phyloP scores from a whole-genome alignment of 208 protist species.

The Borovskyia barvae region DNA sequence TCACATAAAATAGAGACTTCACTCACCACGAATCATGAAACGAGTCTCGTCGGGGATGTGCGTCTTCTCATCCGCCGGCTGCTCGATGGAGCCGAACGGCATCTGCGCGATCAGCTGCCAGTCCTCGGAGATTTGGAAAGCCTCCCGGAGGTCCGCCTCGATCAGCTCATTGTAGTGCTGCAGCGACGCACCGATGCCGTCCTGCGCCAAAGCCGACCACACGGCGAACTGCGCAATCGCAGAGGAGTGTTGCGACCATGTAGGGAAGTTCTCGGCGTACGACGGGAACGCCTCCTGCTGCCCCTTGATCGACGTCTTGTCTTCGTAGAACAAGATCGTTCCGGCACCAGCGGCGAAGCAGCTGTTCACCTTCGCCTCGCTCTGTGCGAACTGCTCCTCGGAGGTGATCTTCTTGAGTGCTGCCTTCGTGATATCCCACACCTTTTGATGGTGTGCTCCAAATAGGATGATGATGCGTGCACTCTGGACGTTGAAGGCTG shows the following conservation, averaged over 20 bases:
- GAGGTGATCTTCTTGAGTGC: slow-evolving; percentile 30
- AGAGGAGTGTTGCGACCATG: slow-evolving; percentile 41
- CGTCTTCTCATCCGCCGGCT: slow-evolving; percentile 33
- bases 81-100: slow-evolving; percentile 52
- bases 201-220: slow-evolving; percentile 49
- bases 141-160: slow-evolving; percentile 19
- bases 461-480: slow-evolving; percentile 54
- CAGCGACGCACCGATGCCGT: slow-evolving; percentile 36
- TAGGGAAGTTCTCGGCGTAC: slow-evolving; percentile 43
- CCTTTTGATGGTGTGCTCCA: slow-evolving; percentile 44
- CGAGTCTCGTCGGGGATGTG: slow-evolving; percentile 35
- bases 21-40: slow-evolving; percentile 37
- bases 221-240: slow-evolving; percentile 58
- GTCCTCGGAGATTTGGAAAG: slow-evolving; percentile 34
- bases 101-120: slow-evolving; percentile 60
- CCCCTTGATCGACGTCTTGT: slow-evolving; percentile 24
- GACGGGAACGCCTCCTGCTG: slow-evolving; percentile 40
- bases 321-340: slow-evolving; percentile 63
- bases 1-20: too few species aligned
- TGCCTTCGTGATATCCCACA: slow-evolving; percentile 49
- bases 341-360: slow-evolving; percentile 53
- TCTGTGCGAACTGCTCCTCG: slow-evolving; percentile 27
- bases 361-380: slow-evolving; percentile 34
- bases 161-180: slow-evolving; percentile 67
- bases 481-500: slow-evolving; percentile 57